Conservation (phyloP, 768 basidiomycete genomes). For the Tylopilus rubrobrunneus region DNA sequence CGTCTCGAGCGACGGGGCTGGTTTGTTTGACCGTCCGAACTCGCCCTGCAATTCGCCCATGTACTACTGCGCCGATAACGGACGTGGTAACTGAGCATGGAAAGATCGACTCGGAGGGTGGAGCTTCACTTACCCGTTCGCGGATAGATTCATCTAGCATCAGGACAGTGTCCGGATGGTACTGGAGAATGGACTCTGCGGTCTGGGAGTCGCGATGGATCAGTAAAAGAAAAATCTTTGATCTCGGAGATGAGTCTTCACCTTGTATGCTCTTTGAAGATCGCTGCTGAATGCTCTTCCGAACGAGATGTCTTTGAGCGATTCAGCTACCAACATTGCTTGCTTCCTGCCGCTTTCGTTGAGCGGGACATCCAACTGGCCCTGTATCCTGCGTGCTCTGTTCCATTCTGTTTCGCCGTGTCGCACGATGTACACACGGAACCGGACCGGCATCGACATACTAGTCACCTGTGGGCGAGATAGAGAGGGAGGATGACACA, state of each 20-base stretch:
- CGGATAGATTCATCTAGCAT: slow-evolving; percentile 47
- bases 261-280: slow-evolving; percentile 62
- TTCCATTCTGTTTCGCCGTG: slow-evolving; percentile 81
- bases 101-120: neutral
- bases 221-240: neutral
- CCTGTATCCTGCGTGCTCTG: slow-evolving; percentile 60
- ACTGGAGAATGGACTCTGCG: slow-evolving; percentile 55
- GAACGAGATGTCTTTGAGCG: slow-evolving; percentile 53
- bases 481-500: neutral
- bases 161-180: slow-evolving; percentile 45
- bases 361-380: slow-evolving; percentile 66
- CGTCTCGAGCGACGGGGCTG: slow-evolving; percentile 24
- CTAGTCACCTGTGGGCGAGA: neutral
- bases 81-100: neutral
- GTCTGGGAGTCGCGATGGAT: slow-evolving; percentile 42
- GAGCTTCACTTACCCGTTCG: slow-evolving; percentile 52
- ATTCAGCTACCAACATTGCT: slow-evolving; percentile 51
- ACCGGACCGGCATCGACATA: slow-evolving; percentile 28
- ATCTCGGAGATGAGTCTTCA: slow-evolving; percentile 28
- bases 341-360: slow-evolving; percentile 62
- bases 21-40: slow-evolving; percentile 9
- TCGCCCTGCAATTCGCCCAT: slow-evolving; percentile 63
- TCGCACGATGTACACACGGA: slow-evolving; percentile 61
- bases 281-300: slow-evolving; percentile 67
- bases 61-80: slow-evolving; percentile 35